Conservation (phyloP, 2,329 filamentous ascomycete species). For the Fusarium hainanense region DNA sequence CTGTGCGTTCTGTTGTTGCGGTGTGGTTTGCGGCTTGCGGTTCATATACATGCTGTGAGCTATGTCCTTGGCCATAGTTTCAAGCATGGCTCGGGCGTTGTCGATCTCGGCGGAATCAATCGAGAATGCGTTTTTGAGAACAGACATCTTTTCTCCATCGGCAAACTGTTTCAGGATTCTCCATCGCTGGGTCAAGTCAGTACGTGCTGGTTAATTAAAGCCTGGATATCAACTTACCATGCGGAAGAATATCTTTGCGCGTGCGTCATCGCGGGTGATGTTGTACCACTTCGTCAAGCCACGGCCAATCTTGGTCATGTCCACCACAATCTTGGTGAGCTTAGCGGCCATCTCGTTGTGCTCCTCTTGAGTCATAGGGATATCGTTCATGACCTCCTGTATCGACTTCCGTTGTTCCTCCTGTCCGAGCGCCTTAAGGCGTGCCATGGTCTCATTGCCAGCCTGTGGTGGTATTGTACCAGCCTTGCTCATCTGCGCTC, state of each 20-base stretch:
- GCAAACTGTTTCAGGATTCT: slow-evolving; percentile 65
- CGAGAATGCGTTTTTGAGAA: slow-evolving; percentile 62
- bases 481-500: slow-evolving; percentile 46
- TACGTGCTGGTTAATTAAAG: background rate
- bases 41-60: slow-evolving; percentile 48
- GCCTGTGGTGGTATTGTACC: slow-evolving; percentile 31
- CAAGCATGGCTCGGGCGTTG: slow-evolving; percentile 59
- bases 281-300: slow-evolving; percentile 61
- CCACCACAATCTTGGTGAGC: slow-evolving; percentile 54
- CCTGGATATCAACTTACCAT: slow-evolving; percentile 55
- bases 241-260: slow-evolving; percentile 64
- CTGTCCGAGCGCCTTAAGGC: slow-evolving; percentile 51
- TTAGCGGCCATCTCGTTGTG: slow-evolving; percentile 58
- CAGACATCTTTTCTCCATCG: slow-evolving; percentile 60
- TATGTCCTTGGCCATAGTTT: slow-evolving; percentile 64
- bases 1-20: slow-evolving; percentile 46
- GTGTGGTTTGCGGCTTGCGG: slow-evolving; percentile 42
- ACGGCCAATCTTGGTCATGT: slow-evolving; percentile 59
- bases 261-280: slow-evolving; percentile 60
- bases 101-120: slow-evolving; percentile 65
- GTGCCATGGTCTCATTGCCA: slow-evolving; percentile 42
- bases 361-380: slow-evolving; percentile 60
- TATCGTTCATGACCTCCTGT: slow-evolving; percentile 57
- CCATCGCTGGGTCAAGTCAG: slow-evolving; percentile 60
- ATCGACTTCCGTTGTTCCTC: slow-evolving; percentile 56